phyloP scores from a whole-genome alignment of 148 eudicot genomes.

The Heliamphora exappendiculata region DNA sequence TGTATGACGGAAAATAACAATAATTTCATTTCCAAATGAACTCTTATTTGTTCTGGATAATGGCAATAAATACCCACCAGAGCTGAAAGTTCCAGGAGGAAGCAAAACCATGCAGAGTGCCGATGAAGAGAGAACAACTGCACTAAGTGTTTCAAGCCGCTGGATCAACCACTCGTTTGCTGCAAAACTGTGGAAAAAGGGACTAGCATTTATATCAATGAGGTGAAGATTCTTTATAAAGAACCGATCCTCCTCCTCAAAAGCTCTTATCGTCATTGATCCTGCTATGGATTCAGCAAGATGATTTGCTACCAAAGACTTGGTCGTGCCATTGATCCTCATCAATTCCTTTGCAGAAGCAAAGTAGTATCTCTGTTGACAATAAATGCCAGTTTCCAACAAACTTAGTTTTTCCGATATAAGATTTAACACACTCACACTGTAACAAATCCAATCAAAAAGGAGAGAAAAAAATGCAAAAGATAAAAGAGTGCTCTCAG shows the following conservation, averaged over 20 bases:
- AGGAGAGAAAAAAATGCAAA: not conserved
- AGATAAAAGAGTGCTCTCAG: no score
- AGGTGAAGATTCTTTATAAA: constrained; percentile 70
- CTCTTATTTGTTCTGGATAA: not conserved
- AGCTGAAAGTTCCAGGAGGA: constrained; percentile 77
- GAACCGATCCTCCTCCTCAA: constrained; percentile 76
- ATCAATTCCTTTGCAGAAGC: constrained; percentile 79
- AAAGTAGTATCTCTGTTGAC: constrained; percentile 62
- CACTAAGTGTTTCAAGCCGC: constrained; percentile 72
- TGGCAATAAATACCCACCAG: constrained; percentile 37
- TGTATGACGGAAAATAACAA: not conserved
- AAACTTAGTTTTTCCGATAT: not conserved
- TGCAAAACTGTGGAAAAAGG: constrained; percentile 73
- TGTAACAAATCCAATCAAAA: not conserved
- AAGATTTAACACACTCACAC: not conserved
- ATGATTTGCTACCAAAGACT: constrained; percentile 83
- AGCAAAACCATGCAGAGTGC: constrained; percentile 89
- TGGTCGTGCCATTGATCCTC: constrained; percentile 91
- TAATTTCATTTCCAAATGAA: not conserved
- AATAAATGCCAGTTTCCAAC: not conserved
- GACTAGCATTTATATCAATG: constrained; percentile 72
- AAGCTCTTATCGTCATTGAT: constrained; percentile 78
- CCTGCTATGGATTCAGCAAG: constrained; percentile 84
- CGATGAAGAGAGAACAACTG: constrained; percentile 72
- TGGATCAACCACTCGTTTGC: constrained; percentile 90